phyloP scores from a whole-genome alignment of 257 asterid genomes.

The Solanum clarkiae region DNA sequence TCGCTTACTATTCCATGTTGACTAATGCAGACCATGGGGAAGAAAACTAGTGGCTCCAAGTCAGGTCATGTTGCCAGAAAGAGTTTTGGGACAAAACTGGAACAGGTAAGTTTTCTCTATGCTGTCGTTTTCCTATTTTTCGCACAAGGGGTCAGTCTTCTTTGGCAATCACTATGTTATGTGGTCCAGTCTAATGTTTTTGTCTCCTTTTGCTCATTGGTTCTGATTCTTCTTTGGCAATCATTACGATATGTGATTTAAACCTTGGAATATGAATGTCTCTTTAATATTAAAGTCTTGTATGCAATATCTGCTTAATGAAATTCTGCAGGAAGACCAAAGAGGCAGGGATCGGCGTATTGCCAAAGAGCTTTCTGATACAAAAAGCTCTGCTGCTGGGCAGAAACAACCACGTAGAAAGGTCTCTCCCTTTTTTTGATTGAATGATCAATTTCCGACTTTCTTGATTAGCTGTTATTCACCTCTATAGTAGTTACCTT shows the following conservation, averaged over 20 bases:
- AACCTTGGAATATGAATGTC: background rate
- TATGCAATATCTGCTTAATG: constrained; percentile 44
- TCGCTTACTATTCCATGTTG: background rate
- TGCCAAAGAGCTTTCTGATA: constrained; percentile 30
- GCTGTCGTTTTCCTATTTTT: background rate
- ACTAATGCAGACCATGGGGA: constrained; percentile 33
- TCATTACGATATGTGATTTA: background rate
- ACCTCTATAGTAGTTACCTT: background rate
- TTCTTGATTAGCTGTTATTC: background rate
- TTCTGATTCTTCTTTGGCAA: background rate
- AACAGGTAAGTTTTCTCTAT: constrained; percentile 31
- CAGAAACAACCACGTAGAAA: constrained; percentile 46
- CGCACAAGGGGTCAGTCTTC: background rate
- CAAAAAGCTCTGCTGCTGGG: constrained; percentile 28
- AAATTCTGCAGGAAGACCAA: constrained; percentile 58
- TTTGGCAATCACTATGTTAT: background rate
- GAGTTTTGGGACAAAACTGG: constrained; percentile 30
- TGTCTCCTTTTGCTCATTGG: background rate
- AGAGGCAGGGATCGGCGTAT: constrained; percentile 38
- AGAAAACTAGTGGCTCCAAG: constrained; percentile 25
- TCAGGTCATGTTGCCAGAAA: constrained; percentile 28
- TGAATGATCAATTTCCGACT: background rate
- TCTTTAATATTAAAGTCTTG: constrained; percentile 24
- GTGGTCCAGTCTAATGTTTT: background rate
- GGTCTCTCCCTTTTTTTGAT: constrained; percentile 17